These are phyloP conservation scores for Fusarium dlaminii DNA, from an alignment of 2,329 filamentous ascomycete species.

Conservation along the genomic window DNA sequence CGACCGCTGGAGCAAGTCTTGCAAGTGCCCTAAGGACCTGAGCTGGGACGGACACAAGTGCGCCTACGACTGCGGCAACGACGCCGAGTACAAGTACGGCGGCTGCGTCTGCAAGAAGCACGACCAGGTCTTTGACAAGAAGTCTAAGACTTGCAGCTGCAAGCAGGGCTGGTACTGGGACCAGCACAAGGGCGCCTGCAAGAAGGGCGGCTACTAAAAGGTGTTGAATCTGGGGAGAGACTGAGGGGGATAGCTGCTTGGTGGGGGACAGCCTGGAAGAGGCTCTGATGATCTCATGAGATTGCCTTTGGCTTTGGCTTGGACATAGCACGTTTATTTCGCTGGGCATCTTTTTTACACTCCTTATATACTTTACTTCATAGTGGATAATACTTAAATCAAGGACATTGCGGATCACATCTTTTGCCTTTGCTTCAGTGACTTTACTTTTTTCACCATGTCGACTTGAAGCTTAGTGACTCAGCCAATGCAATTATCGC, in stretches of 20 bases:
- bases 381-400: conserved; percentile 33
- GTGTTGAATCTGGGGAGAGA: not conserved
- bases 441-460: not conserved
- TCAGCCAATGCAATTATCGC: fast-evolving
- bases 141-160: conserved; percentile 27
- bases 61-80: conserved; percentile 26
- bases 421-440: not conserved
- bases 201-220: conserved; percentile 29
- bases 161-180: conserved; percentile 21
- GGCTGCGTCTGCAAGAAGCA: conserved; percentile 35
- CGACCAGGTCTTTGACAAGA: conserved; percentile 24
- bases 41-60: conserved; percentile 31
- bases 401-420: conserved; percentile 11
- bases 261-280: not conserved
- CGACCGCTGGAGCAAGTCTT: conserved; percentile 26
- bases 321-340: conserved; percentile 11
- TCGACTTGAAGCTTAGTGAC: fast-evolving
- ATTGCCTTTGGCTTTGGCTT: not conserved
- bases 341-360: conserved; percentile 23
- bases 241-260: not conserved
- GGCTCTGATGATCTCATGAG: conserved; percentile 2
- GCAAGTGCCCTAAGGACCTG: conserved; percentile 33
- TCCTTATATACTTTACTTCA: conserved; percentile 31
- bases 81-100: conserved; percentile 33
- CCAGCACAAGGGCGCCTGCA: conserved; percentile 20